These are phyloP conservation scores for Citrus inodora DNA, from an alignment of 345 rosid genomes.

Conservation along the genomic window DNA sequence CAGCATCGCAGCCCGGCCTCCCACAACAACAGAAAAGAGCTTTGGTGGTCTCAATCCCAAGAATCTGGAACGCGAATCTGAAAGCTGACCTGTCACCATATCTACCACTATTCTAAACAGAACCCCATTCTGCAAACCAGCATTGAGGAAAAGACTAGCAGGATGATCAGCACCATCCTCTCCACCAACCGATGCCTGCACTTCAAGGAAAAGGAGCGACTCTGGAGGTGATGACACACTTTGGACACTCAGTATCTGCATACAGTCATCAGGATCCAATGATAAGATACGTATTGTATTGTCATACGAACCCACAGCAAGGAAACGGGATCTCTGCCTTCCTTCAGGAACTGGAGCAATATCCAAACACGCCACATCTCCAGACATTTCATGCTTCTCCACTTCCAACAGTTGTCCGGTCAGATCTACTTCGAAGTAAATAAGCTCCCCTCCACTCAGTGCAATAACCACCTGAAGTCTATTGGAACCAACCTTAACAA, in stretches of 20 bases:
- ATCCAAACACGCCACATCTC: conserved; percentile 98
- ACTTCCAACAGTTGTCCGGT: conserved; percentile 97
- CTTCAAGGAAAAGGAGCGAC: conserved; percentile 96
- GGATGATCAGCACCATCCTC: conserved; percentile 99
- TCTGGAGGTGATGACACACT: conserved; percentile 98
- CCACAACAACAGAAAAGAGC: conserved; percentile 72
- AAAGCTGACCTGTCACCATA: conserved; percentile 98
- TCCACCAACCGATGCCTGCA: conserved; percentile 92
- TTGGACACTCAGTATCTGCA: conserved; percentile 93
- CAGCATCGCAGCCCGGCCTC: conserved; percentile 93
- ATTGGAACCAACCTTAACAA: conserved; percentile 96
- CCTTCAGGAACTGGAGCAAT: conserved; percentile 99
- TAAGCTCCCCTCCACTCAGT: conserved; percentile 94
- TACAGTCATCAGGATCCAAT: conserved; percentile 96
- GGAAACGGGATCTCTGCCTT: conserved; percentile 95
- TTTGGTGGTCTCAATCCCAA: conserved; percentile 91
- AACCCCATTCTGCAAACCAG: conserved; percentile 94
- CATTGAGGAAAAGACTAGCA: conserved; percentile 92
- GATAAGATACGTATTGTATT: conserved; percentile 87
- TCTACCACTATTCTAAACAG: conserved; percentile 93
- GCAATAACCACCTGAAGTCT: conserved; percentile 97
- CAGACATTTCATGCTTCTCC: conserved; percentile 98
- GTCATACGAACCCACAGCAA: conserved; percentile 96
- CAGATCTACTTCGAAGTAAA: conserved; percentile 95
- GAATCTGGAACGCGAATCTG: conserved; percentile 95